phyloP scores from a whole-genome alignment of 768 basidiomycete genomes.

The Rubroboletus satanas region DNA sequence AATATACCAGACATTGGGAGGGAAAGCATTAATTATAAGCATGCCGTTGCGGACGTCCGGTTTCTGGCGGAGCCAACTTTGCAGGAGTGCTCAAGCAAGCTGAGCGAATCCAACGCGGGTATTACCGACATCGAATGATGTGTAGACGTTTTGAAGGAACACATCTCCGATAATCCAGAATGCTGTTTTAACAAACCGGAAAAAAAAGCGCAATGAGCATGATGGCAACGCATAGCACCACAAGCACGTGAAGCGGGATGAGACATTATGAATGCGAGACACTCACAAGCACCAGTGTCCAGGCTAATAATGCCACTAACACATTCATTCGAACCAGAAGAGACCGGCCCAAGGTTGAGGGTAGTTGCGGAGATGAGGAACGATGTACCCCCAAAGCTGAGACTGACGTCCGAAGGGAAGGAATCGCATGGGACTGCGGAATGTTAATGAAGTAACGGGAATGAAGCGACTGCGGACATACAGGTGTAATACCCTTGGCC shows the following conservation, averaged over 20 bases:
- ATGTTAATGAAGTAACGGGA: not conserved
- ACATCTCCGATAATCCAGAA: constrained; percentile 21
- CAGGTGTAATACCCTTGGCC: constrained; percentile 34
- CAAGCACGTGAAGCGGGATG: not conserved
- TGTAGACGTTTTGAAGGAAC: constrained; percentile 43
- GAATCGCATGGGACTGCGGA: constrained; percentile 29
- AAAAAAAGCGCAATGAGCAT: not conserved
- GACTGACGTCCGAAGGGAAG: constrained; percentile 20
- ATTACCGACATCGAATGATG: constrained; percentile 36
- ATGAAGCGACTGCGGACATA: constrained; percentile 13
- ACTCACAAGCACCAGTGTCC: not conserved
- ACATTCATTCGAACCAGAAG: constrained; percentile 23
- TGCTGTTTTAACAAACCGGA: not conserved
- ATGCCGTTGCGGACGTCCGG: not conserved
- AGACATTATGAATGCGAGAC: not conserved
- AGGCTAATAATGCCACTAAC: constrained; percentile 28
- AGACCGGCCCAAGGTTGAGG: constrained; percentile 38
- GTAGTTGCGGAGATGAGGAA: constrained; percentile 30
- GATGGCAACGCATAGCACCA: not conserved
- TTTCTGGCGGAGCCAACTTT: not conserved
- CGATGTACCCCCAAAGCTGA: constrained; percentile 36
- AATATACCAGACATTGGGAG: not conserved
- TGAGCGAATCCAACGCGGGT: constrained; percentile 36
- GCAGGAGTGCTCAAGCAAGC: not conserved
- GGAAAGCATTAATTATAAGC: not conserved